Base-by-base conservation (phyloP, 371 early-diverging fungal species). In the Rhizopus arrhizus region DNA sequence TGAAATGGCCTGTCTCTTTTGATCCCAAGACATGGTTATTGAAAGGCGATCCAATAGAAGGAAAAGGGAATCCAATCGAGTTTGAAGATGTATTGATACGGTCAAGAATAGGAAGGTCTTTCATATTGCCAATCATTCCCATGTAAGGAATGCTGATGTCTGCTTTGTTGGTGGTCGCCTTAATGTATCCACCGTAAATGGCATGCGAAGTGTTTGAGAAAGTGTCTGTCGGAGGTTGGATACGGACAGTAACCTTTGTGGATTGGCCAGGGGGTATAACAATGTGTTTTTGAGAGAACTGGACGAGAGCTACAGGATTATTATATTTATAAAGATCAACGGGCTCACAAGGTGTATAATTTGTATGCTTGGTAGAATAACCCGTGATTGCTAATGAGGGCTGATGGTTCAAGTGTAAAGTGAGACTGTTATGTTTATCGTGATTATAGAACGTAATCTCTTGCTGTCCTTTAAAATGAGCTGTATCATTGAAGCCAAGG, bases 401-500 rank as follows among this genome's bases (percentile, higher is more conserved):
- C 8, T 54, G 50, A 46, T 76, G 72, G 11, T 53, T 60, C 12
- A 54, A 12, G 43, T 15, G 8, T 5, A 43, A 13, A 29, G 53
- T 38, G 62, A 82, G 85, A 50, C 77, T 75, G 52, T 79, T 43
- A n/a, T 6, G 74, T 6, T 59, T 66, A 58, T 81, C 78, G 11
- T 65, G 72, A 68, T 91, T 89, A 45, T 66, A 80, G 58, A 91
- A 62, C 2, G 58, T 81, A 35, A 90, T 46, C 5, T 58, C 61
- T 57, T 81, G 74, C 3, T 57, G 38, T 28, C 57, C 48, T 48
- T 73, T 57, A 51, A 77, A 74, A 22, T 47, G 28, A 12, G 61
- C 64, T 29, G 87, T 80, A 66, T 88, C 87, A 58, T 91, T 88
- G 35, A 91, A 73, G 43, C 85, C 81, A 53, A 88, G 64, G 59